Base-by-base conservation (phyloP, 768 basidiomycete species). In the Naganishia onofrii region DNA sequence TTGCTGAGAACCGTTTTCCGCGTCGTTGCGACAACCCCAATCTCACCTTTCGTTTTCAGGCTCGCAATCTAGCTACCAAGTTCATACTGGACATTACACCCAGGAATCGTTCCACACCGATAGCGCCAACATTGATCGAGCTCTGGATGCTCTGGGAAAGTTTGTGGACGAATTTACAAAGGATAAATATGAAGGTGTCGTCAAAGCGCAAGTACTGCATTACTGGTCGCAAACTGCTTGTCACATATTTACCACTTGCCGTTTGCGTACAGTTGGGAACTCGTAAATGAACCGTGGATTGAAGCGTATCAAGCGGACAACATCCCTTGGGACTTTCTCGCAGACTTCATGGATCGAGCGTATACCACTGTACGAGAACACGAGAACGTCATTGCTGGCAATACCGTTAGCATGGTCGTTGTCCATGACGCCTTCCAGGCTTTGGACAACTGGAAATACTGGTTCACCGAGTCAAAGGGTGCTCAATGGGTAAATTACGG, bases 371-470 rank as follows among this genome's bases (percentile, higher is more conserved):
- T 76, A 17, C 70, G 77, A 52, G 66, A 53, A n/a, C 66, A 67
- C 38, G 76, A 75, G 54, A 53, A 74, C 42, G 74, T 76, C 52
- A 36, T 71, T 23, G 42, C 36, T 19, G 72, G 72, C 10, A 66
- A 69, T 32, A 65, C 74, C 21, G 76, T 72, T 36, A 65, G 74
- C 70, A 76, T 74, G 69, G 68, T 79, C 23, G 69, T 79, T 42
- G 74, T 79, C 29, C 76, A 77, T 67, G 77, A 79, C 70, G 75
- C 72, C 3, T 79, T 79, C 72, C 76, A 76, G 63, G 71, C 77
- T 8, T 31, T 76, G 19, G 44, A 67, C 8, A 75, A 78, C 42
- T 78, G 77, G 77, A 54, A 76, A 31, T 77, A 76, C 67, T 77
- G 76, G 69, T 76, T 71, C 67, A 38, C 36, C 26, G 52, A 74